phyloP scores from a whole-genome alignment of 768 basidiomycete species.

The Termitomyces sp. region DNA sequence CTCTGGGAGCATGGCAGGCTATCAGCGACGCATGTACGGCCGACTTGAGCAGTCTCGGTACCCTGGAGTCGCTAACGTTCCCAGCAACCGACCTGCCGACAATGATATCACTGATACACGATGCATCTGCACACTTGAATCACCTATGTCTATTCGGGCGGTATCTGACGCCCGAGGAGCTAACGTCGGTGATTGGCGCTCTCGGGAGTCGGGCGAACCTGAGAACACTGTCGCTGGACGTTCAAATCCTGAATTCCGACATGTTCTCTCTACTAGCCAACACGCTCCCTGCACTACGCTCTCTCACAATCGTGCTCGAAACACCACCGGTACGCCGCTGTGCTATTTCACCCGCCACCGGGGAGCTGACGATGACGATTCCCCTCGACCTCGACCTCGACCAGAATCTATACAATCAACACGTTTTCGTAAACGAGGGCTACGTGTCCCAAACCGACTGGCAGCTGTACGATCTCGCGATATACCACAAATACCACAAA shows the following conservation, averaged over 20 bases:
- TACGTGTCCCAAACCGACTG: conserved; percentile 5
- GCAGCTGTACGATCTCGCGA: conserved; percentile 11
- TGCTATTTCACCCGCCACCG: no score
- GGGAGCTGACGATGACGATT: no score
- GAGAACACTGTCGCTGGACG: conserved; percentile 18
- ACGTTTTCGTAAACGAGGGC: neutral
- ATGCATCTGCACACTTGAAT: conserved; percentile 20
- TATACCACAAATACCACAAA: conserved; percentile 5
- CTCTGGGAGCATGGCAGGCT: conserved; percentile 2
- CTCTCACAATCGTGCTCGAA: conserved; percentile 17
- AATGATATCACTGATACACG: conserved; percentile 18
- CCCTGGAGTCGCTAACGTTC: conserved; percentile 19
- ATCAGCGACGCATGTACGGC: conserved; percentile 4
- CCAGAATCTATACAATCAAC: neutral
- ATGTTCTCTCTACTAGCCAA: conserved; percentile 17
- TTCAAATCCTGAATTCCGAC: conserved; percentile 11
- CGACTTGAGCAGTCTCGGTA: conserved; percentile 2
- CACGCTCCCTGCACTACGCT: conserved; percentile 17
- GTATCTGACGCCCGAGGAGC: conserved; percentile 18
- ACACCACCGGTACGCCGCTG: conserved; percentile 2
- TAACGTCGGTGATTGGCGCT: conserved; percentile 16
- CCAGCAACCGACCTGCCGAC: conserved; percentile 14
- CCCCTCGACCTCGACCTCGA: no score
- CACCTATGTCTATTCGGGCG: conserved; percentile 19
- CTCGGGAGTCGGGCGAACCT: conserved; percentile 19